Evolutionary conservation across 805 yeast species (phyloP).

Genomic region (Ogataea ramenticola): DNA sequence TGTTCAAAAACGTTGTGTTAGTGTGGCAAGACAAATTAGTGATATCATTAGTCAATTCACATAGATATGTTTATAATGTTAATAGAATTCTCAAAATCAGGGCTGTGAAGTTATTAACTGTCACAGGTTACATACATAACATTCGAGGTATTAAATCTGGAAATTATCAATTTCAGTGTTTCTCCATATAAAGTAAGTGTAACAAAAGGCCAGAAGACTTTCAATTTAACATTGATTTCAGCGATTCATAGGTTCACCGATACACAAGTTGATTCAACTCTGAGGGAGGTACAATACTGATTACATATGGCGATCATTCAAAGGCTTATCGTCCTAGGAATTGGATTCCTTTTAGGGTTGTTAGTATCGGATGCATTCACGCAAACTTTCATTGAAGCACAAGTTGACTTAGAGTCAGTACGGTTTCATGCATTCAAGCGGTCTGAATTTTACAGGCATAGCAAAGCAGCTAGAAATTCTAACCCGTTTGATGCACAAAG

Average conservation of each 20-base stretch:
- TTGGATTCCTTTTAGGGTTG: constrained; percentile 1
- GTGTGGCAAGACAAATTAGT: neutral
- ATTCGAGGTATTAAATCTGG: too few species aligned
- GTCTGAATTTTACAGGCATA: neutral
- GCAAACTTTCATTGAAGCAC: neutral
- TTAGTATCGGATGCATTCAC: neutral
- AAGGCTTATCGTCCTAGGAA: neutral
- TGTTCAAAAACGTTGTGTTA: neutral
- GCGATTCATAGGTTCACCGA: too few species aligned
- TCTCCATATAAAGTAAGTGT: too few species aligned
- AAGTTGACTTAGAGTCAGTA: neutral
- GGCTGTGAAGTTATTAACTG: too few species aligned
- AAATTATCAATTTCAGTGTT: too few species aligned
- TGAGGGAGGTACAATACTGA: too few species aligned
- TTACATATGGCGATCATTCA: neutral
- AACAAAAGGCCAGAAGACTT: too few species aligned
- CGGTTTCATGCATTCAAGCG: neutral
- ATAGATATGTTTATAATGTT: neutral
- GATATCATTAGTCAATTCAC: neutral
- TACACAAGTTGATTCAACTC: too few species aligned
- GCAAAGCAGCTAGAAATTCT: neutral
- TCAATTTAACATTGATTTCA: too few species aligned
- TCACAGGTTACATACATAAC: too few species aligned
- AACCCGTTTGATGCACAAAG: neutral
- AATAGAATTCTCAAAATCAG: neutral